These are phyloP conservation scores for Amanita brunnescens DNA, from an alignment of 768 basidiomycete genomes.

Conservation along the genomic window DNA sequence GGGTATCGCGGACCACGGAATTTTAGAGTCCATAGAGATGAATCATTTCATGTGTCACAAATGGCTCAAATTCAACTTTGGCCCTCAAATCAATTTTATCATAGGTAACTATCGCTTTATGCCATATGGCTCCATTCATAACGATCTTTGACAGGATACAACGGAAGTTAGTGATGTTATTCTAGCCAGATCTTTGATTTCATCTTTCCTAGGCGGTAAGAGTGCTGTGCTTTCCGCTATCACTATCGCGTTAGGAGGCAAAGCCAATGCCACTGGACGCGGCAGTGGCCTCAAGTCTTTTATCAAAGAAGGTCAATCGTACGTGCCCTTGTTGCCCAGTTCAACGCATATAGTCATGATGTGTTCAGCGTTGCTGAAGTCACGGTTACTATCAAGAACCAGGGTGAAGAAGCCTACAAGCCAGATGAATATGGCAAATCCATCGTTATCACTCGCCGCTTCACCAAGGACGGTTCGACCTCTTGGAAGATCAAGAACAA, in stretches of 20 bases:
- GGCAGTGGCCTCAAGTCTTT: conserved; percentile 79
- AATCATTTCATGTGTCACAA: conserved; percentile 96
- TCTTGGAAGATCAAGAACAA: conserved; percentile 77
- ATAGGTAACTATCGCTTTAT: conserved; percentile 48
- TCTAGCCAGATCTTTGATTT: not conserved
- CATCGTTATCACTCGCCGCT: conserved; percentile 76
- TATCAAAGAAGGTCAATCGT: conserved; percentile 79
- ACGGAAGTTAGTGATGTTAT: conserved; percentile 64
- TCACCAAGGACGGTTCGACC: conserved; percentile 67
- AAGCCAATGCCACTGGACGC: conserved; percentile 85
- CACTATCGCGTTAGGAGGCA: conserved; percentile 89
- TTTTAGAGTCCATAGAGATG: conserved; percentile 82
- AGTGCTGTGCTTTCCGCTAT: conserved; percentile 92
- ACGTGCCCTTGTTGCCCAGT: conserved; percentile 16
- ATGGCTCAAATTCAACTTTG: conserved; percentile 74
- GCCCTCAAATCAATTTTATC: conserved; percentile 94
- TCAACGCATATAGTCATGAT: not conserved
- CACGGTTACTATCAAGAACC: conserved; percentile 77
- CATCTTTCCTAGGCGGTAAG: conserved; percentile 66
- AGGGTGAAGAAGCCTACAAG: conserved; percentile 84
- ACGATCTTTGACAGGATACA: conserved; percentile 50
- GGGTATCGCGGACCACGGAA: conserved; percentile 79
- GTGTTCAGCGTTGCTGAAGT: conserved; percentile 59
- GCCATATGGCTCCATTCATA: not conserved
- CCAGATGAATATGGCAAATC: conserved; percentile 79